Evolutionary conservation across 2,329 filamentous ascomycete genomes (phyloP), one percentile per base, ranked within the genome.

Genomic region (Cercospora berteroae): DNA sequence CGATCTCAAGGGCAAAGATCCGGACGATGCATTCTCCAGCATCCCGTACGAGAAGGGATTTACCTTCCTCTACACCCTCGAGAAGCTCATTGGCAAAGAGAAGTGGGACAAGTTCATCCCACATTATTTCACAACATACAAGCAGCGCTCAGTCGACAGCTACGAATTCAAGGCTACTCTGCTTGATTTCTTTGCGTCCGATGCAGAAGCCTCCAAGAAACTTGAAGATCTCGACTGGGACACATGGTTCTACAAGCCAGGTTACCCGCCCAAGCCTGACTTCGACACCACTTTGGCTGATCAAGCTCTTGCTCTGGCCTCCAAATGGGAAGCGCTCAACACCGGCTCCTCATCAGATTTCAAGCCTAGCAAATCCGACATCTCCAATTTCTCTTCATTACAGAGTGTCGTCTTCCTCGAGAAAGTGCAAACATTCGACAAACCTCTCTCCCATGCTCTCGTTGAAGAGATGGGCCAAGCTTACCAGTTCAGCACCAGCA

Each of bases 21-120:
- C 95, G 0, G 95, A 98, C 78, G 95, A 99, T 79, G 92, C 94
- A 1, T 99, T 98, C 82, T 96, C 91, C 72, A 91, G 88, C 27
- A 85, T 98, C 36, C 93, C 95, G 0, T 99, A 99, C 75, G 94
- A 98, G 78, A 98, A 99, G 81, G 94, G 94, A 3, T 98, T 97
- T 80, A 91, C 92, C 76, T 96, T 98, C 79, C 84, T 99, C 56
- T 97, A 93, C 79, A 89, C 94, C 74, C 88, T 99, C 13, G 95
- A 99, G 75, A 90, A 90, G 57, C 83, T 97, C 1, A 86, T 98
- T 4, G 92, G 93, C 39, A 90, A 91, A 68, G 85, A 90, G n/a
- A 90, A 91, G 77, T 99, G 95, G 82, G 92, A 98, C 83, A 90
- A 89, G 74, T 99, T 98, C 80, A 97, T 98, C 76, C 93, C 94